Base-by-base conservation (phyloP, 805 yeast genomes). In the Suhomyces emberorum region DNA sequence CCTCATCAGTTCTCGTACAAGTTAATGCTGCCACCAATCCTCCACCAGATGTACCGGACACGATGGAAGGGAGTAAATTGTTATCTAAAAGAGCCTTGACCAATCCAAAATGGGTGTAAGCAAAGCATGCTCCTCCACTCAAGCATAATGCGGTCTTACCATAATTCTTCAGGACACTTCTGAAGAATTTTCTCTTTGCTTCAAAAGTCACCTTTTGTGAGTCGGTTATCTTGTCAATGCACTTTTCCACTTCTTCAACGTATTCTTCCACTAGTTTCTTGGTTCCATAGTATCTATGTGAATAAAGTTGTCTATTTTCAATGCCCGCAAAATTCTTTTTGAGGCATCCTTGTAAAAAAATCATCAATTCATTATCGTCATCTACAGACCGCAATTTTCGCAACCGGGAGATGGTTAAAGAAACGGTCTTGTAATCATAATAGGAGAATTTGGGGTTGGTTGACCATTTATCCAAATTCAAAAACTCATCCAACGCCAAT, bases 1-100 rank as follows among this genome's bases (percentile, higher is more conserved):
- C 95, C 14, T 77, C 80, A 48, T 82, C 74, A 0, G 87, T 79
- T 37, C 89, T 62, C 0, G 87, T 77, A 34, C 88, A 74, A 0
- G 83, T 76, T 26, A 84, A 55, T 0, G 88, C 85, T 0, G 93
- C 89, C 10, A 83, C 77, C 9, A 83, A 59, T 1, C 88, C 91
- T 11, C 95, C 95, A 2, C 93, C 91, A 0, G 87, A 79, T 0
- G 93, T 84, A 1, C 95, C 95, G 23, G 85, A 75, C 7, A 85
- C 65, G 24, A 84, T 81, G 4, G 69, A 67, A 1, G 95, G 95
- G 34, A 84, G 60, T 33, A 76, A 59, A 52, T 80, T 82, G 39
- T 74, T 73, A 40, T 85, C 88, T 4, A 83, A 58, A 26, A 85
- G 57, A 0, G 88, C 89, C 44, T 79, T 80, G 18, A 83, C 70